Evolutionary conservation across 1,284 basidiomycete species (phyloP), one percentile per base, ranked within the genome.

Genomic region (Irpex lacteus): DNA sequence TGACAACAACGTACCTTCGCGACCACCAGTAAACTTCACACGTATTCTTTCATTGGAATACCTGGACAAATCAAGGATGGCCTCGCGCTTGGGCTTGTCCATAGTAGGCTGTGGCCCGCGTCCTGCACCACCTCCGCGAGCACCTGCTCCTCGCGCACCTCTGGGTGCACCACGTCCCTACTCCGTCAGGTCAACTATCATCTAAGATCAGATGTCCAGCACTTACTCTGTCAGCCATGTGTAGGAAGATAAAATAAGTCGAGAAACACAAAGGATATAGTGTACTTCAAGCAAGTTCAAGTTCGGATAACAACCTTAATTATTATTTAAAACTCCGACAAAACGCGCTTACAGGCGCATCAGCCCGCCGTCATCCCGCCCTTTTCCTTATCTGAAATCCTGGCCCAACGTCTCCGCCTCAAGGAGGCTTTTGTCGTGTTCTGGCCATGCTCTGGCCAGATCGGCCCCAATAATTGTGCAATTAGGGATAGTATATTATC

Each of bases 1-100:
- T 63, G 18, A 36, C 57, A 18, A 40, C 40, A 6, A 75, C 82
- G 59, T 68, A 95, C 96, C 96, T 85, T 98, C 95, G 36, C 97
- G 82, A 32, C 97, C 97, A 56, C 97, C 97, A 32, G 94, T 94
- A 74, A 99, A 98, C 79, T 98, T 98, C 74, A 99, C 96, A 62
- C 94, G 83, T 74, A 99, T 94, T 68, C 87, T 85, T 77, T 96
- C 90, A 77, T 98, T 94, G 59, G 92, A 90, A 73, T 98, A 98
- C 76, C 97, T 96, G 64, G 92, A 88, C 50, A 99, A 87, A 78
- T 98, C 96, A 36, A 99, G 87, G 76, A 99, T 98, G 37, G 94
- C 94, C 78, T 99, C 97, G 59, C 94, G 88, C 76, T 94, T 95
- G 59, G 95, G 94, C 76, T 95, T 95, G 69, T 96, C 94, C 74